Conservation (phyloP, 1,139 yeast genomes). For the Candida sp. region DNA sequence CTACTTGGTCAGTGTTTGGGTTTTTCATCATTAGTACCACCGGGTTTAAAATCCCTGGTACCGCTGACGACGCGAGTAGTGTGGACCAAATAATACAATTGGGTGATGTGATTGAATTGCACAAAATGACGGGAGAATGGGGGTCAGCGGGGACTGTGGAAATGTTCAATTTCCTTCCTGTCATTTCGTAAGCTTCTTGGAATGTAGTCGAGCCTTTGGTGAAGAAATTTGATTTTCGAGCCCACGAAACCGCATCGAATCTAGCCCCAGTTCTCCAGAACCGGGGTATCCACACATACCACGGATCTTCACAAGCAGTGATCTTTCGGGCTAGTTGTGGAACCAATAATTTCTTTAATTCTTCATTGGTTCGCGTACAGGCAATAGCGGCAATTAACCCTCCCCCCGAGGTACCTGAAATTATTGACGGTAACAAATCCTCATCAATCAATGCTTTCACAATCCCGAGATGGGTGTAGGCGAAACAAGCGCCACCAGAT, state of each 20-base stretch:
- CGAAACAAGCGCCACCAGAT: constrained; percentile 80
- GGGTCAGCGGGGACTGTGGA: constrained; percentile 83
- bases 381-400: constrained; percentile 77
- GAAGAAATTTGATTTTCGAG: constrained; percentile 63
- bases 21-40: constrained; percentile 76
- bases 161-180: constrained; percentile 70
- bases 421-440: constrained; percentile 62
- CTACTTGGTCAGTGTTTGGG: constrained; percentile 36
- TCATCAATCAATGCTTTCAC: constrained; percentile 68
- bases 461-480: constrained; percentile 77
- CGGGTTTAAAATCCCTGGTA: constrained; percentile 81
- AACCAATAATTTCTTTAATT: constrained; percentile 50
- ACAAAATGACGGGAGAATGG: constrained; percentile 75
- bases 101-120: constrained; percentile 77
- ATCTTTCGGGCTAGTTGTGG: constrained; percentile 66
- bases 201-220: constrained; percentile 73
- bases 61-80: constrained; percentile 75
- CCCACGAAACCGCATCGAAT: constrained; percentile 76
- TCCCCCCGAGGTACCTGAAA: constrained; percentile 83
- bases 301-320: constrained; percentile 69
- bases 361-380: constrained; percentile 69
- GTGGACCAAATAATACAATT: constrained; percentile 84
- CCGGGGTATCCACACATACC: constrained; percentile 58
- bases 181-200: constrained; percentile 61
- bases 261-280: constrained; percentile 78